Evolutionary conservation across 306 rosid species (phyloP).

Genomic region (Lablab purpureus): DNA sequence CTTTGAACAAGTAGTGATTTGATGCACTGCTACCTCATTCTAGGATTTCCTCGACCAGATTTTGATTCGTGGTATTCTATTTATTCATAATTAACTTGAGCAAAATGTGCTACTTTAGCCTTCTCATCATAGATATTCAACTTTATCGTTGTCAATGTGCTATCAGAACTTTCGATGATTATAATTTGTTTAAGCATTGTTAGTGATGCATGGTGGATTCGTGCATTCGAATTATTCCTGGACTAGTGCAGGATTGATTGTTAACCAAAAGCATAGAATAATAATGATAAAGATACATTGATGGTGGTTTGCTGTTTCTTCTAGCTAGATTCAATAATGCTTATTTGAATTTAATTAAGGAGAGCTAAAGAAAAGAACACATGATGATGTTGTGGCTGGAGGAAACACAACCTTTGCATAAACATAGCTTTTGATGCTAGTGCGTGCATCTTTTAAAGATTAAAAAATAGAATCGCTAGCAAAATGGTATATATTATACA

Average conservation of each 20-base stretch:
- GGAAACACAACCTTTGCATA: constrained; percentile 40
- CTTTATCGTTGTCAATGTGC: constrained; percentile 38
- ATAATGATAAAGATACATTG: constrained; percentile 36
- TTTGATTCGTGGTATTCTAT: not conserved
- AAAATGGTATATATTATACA: constrained; percentile 18
- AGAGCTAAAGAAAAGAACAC: constrained; percentile 23
- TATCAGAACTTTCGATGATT: constrained; percentile 18
- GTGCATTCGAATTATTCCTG: constrained; percentile 19
- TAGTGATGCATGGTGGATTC: constrained; percentile 38
- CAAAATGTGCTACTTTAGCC: constrained; percentile 33
- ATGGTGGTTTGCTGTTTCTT: constrained; percentile 32
- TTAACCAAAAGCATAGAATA: constrained; percentile 35
- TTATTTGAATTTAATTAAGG: constrained; percentile 8
- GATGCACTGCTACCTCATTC: not conserved
- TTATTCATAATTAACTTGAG: constrained; percentile 18
- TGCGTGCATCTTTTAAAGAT: not conserved
- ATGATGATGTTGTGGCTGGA: constrained; percentile 32
- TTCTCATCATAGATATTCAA: not conserved
- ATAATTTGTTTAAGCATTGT: constrained; percentile 18
- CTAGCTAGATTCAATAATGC: constrained; percentile 30
- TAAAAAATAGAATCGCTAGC: not conserved
- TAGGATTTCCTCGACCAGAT: constrained; percentile 28
- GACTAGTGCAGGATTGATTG: constrained; percentile 38
- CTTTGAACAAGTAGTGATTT: not conserved
- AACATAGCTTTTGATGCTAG: constrained; percentile 15